Percentiles rank a stretch among this genome's conserved stretches.
These are phyloP conservation scores for Rhizophagus sp. DNA, from an alignment of 192 early-diverging fungal genomes.

Conservation along the genomic window DNA sequence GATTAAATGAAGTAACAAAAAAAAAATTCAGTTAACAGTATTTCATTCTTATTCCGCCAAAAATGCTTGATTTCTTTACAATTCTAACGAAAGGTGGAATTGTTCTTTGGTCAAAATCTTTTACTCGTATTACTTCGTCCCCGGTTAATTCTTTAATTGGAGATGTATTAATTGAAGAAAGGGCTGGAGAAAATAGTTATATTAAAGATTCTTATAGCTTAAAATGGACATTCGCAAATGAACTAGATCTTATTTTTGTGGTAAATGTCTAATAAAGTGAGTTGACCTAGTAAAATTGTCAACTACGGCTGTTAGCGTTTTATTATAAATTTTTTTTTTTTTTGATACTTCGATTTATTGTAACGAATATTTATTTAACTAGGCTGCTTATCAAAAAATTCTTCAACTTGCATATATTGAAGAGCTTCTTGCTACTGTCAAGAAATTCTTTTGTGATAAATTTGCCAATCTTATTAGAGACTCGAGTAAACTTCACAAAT, in stretches of 20 bases:
- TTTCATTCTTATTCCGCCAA: neutral
- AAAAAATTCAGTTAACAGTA: too few relatives aligned
- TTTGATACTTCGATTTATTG: too few relatives aligned
- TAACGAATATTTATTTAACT: neutral
- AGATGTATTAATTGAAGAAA: slow-evolving; percentile 78
- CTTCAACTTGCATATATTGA: slow-evolving; percentile 84
- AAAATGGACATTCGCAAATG: slow-evolving; percentile 82
- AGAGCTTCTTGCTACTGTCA: slow-evolving; percentile 72
- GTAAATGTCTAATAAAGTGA: slow-evolving; percentile 40
- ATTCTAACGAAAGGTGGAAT: slow-evolving; percentile 86
- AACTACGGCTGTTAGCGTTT: too few relatives aligned
- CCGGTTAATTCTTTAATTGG: slow-evolving; percentile 77
- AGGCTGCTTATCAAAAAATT: slow-evolving; percentile 87
- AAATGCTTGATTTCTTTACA: slow-evolving; percentile 85
- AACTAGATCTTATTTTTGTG: slow-evolving; percentile 80
- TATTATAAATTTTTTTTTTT: too few relatives aligned
- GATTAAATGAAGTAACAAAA: too few relatives aligned
- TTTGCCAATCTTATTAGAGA: slow-evolving; percentile 44
- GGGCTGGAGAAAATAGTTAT: slow-evolving; percentile 56
- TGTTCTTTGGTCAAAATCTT: slow-evolving; percentile 82
- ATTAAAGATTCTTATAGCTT: slow-evolving; percentile 71
- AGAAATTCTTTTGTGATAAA: slow-evolving; percentile 63
- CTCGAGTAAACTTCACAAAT: slow-evolving; percentile 37
- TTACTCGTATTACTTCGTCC: slow-evolving; percentile 51
- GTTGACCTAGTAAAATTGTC: neutral